A percentile compares a stretch with the other conserved stretches of the same genome.
Evolutionary conservation across 129 eudicot species (phyloP).

Genomic region (Escallonia herrerae): DNA sequence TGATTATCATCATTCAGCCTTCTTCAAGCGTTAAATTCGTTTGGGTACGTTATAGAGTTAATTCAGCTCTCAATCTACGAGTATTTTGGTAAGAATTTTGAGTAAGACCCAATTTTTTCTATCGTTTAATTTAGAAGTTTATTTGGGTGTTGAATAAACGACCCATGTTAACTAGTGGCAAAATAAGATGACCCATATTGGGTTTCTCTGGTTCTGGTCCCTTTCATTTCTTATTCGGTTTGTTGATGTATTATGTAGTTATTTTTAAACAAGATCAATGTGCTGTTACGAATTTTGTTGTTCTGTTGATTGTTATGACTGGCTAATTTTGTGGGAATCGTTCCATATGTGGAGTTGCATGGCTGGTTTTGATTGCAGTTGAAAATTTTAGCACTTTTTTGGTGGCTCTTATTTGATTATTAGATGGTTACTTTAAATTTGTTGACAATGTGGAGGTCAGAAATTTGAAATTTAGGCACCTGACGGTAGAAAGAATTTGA

Average conservation of each 20-base stretch:
- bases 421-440: background rate
- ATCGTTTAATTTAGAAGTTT: background rate
- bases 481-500: too few relatives aligned
- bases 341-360: slow-evolving; percentile 5
- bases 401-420: background rate
- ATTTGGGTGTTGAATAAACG: background rate
- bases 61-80: slow-evolving; percentile 10
- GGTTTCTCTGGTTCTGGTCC: too few relatives aligned
- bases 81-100: slow-evolving; percentile 22
- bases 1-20: too few relatives aligned
- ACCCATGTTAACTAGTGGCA: too few relatives aligned
- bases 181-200: background rate
- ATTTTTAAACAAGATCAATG: background rate
- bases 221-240: background rate
- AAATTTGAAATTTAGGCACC: too few relatives aligned
- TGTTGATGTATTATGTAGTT: background rate
- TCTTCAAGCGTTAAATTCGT: background rate
- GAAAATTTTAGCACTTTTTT: background rate
- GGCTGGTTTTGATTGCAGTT: background rate
- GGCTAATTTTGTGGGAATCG: background rate
- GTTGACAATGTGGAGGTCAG: background rate
- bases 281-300: background rate
- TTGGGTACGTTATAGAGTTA: slow-evolving; percentile 10
- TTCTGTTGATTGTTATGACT: too few relatives aligned
- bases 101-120: background rate